These are phyloP conservation scores for Aaosphaeria arxii DNA, from an alignment of 2,329 filamentous ascomycete species.

Conservation along the genomic window DNA sequence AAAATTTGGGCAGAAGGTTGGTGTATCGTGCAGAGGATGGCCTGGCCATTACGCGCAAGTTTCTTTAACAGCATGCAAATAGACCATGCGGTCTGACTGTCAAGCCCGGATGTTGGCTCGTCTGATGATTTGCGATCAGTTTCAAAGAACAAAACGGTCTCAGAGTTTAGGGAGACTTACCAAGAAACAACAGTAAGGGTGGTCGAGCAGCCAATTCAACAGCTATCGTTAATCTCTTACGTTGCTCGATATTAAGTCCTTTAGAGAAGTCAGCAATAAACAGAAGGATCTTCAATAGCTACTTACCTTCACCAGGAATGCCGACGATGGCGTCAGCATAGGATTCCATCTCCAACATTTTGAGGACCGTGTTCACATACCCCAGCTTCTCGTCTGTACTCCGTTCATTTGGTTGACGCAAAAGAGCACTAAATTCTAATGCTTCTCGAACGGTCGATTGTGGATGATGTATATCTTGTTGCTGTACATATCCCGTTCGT, in stretches of 20 bases:
- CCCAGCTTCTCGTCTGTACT: neutral
- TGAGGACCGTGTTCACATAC: slow-evolving; percentile 3
- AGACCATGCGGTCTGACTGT: slow-evolving; percentile 42
- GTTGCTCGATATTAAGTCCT: slow-evolving; percentile 4
- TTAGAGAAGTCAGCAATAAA: neutral
- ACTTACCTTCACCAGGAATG: slow-evolving; percentile 4
- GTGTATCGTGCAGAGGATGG: slow-evolving; percentile 64
- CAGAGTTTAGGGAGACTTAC: neutral
- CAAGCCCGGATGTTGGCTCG: slow-evolving; percentile 68
- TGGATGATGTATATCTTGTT: slow-evolving; percentile 8
- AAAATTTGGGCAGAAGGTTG: slow-evolving; percentile 64
- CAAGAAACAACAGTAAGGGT: slow-evolving; percentile 2
- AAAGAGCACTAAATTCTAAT: slow-evolving; percentile 5
- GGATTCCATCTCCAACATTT: slow-evolving; percentile 3
- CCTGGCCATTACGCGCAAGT: slow-evolving; percentile 56
- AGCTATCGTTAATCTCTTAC: slow-evolving; percentile 3
- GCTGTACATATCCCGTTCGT: slow-evolving; percentile 16
- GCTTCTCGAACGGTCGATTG: slow-evolving; percentile 8
- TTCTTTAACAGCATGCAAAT: slow-evolving; percentile 11
- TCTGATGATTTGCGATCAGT: slow-evolving; percentile 37
- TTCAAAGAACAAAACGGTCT: too few relatives aligned
- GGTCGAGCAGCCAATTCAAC: slow-evolving; percentile 2
- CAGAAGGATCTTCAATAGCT: neutral
- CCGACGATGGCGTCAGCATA: slow-evolving; percentile 3
- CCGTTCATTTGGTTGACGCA: slow-evolving; percentile 1